A percentile compares a stretch with the other conserved stretches of the same genome.
Evolutionary conservation across 2,329 filamentous ascomycete species (phyloP).

Genomic region (Aspergillus amoenus): DNA sequence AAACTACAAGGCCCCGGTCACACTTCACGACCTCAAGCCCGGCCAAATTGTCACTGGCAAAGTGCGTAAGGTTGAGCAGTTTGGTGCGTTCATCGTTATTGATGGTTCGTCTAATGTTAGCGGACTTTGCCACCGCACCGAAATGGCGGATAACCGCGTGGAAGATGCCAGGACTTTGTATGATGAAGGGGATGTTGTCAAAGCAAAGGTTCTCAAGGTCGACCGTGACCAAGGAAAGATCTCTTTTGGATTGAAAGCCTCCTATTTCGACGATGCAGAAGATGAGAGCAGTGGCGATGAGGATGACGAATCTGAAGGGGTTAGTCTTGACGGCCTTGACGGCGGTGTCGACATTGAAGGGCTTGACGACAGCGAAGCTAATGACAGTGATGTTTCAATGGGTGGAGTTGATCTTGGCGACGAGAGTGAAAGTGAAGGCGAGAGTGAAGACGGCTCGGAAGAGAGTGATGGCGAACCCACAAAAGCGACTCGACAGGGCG

Average conservation of each 20-base stretch:
- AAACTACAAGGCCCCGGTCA: conserved; percentile 71
- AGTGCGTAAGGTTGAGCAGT: conserved; percentile 90
- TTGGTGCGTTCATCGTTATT: conserved; percentile 89
- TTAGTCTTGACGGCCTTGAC: conserved; percentile 31
- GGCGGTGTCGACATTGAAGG: conserved; percentile 36
- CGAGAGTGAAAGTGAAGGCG: conserved; percentile 45
- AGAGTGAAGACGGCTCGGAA: conserved; percentile 47
- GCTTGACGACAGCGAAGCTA: conserved; percentile 36
- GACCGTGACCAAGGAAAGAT: conserved; percentile 74
- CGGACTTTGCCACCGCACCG: conserved; percentile 85
- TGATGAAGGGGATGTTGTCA: conserved; percentile 86
- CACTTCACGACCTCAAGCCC: conserved; percentile 71
- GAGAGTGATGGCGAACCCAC: conserved; percentile 40
- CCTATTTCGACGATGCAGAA: conserved; percentile 69
- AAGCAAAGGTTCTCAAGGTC: conserved; percentile 81
- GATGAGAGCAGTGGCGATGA: conserved; percentile 48
- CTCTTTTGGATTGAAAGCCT: conserved; percentile 89
- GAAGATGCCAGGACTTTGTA: conserved; percentile 87
- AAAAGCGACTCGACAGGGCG: conserved; percentile 44
- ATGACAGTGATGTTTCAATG: conserved; percentile 37
- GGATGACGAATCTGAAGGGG: conserved; percentile 39
- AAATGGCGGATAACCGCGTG: conserved; percentile 83
- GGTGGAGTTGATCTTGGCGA: conserved; percentile 48
- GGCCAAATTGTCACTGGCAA: conserved; percentile 86
- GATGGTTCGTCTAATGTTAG: conserved; percentile 86